Percentiles rank a stretch among this genome's conserved stretches.
phyloP scores from a whole-genome alignment of 176 grass and related monocot genomes.

The Dactylis glomerata region DNA sequence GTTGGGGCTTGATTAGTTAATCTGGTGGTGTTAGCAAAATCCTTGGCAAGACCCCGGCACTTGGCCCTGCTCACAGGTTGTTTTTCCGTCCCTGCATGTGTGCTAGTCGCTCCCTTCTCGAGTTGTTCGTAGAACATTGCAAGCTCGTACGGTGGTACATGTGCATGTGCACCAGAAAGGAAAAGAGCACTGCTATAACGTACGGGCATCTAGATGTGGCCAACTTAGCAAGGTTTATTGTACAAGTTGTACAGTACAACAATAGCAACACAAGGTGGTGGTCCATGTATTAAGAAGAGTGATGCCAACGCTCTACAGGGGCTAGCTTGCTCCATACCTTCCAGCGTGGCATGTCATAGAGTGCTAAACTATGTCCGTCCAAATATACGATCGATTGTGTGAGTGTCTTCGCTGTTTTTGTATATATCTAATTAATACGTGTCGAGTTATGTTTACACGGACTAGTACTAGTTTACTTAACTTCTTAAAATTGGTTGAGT shows the following conservation, averaged over 20 bases:
- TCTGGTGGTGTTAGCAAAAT: slow-evolving; percentile 26
- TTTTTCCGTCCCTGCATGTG: neutral
- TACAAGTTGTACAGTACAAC: too few species aligned
- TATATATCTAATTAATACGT: neutral
- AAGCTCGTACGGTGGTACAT: neutral
- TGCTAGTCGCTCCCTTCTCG: neutral
- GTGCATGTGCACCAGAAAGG: slow-evolving; percentile 1
- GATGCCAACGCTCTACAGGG: slow-evolving; percentile 12
- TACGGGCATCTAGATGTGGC: slow-evolving; percentile 24
- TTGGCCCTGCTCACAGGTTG: slow-evolving; percentile 28
- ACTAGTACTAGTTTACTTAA: neutral
- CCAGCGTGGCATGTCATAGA: slow-evolving; percentile 27
- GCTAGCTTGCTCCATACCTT: slow-evolving; percentile 14
- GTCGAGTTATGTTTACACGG: neutral
- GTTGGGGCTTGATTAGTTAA: neutral
- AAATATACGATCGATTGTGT: neutral
- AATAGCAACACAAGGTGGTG: neutral
- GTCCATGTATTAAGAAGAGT: neutral
- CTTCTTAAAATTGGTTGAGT: neutral
- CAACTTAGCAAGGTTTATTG: slow-evolving; percentile 3
- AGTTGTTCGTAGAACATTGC: neutral
- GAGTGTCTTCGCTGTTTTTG: neutral
- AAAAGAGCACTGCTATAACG: too few species aligned
- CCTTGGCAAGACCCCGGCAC: slow-evolving; percentile 28
- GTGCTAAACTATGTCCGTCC: neutral